Conservation (phyloP, 257 asterid species). For the Penstemon newberryi region DNA sequence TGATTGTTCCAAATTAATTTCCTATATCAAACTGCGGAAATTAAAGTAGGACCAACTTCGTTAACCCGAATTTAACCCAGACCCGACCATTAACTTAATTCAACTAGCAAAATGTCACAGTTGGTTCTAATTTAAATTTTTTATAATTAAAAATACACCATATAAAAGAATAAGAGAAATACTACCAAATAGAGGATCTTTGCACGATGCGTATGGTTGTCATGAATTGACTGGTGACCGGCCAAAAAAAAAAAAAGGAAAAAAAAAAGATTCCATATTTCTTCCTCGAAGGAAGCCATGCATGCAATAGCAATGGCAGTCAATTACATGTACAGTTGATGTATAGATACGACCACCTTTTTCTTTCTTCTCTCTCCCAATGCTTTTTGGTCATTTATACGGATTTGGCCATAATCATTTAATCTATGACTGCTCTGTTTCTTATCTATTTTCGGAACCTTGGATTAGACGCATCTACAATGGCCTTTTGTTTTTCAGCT, state of each 20-base stretch:
- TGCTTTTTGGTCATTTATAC: constrained; percentile 44
- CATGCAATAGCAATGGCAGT: constrained; percentile 30
- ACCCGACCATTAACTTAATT: no score
- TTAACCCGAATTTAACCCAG: no score
- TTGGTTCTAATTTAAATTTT: no score
- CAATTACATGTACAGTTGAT: background rate
- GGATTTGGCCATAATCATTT: constrained; percentile 62
- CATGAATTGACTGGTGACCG: constrained; percentile 27
- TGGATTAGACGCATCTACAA: constrained; percentile 37
- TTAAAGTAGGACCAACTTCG: no score
- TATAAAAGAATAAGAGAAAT: no score
- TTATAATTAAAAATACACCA: no score
- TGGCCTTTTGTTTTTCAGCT: constrained; percentile 1
- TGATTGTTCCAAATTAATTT: no score
- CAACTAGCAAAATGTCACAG: no score
- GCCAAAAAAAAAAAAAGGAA: background rate
- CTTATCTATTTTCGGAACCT: constrained; percentile 38
- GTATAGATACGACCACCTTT: background rate
- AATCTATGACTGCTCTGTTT: constrained; percentile 44
- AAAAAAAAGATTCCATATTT: constrained; percentile 32
- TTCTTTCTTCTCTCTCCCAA: background rate
- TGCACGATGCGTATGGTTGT: background rate
- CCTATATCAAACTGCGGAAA: no score
- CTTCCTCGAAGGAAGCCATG: constrained; percentile 34
- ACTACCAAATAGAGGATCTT: no score